Conservation (phyloP, 352 stramenopile genomes). For the Pythium volutum region DNA sequence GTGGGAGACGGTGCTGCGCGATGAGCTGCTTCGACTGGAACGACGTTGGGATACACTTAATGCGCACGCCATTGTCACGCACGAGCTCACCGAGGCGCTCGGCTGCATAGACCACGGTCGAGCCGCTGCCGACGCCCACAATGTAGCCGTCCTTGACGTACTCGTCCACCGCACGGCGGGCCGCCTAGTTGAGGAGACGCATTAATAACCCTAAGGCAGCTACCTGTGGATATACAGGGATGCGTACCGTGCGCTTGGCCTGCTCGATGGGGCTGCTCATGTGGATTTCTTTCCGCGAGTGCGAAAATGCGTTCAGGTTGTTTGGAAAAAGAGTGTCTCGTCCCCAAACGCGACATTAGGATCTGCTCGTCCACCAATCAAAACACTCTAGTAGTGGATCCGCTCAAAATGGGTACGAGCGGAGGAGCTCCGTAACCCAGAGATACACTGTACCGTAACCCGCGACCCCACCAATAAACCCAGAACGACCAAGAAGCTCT, state of each 20-base stretch:
- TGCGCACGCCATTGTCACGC: constrained; percentile 88
- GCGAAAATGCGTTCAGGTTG: constrained; percentile 9
- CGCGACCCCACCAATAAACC: not conserved
- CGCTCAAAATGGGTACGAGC: constrained; percentile 5
- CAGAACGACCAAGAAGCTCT: too few relatives aligned
- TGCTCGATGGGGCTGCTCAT: constrained; percentile 65
- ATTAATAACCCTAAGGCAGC: not conserved
- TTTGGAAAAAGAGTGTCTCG: not conserved
- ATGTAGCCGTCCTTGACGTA: constrained; percentile 94
- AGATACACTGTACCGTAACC: not conserved
- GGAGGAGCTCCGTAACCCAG: constrained; percentile 8
- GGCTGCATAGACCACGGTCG: constrained; percentile 97
- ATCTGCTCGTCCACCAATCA: constrained; percentile 17
- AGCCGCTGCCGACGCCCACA: constrained; percentile 97
- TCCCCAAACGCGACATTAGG: not conserved
- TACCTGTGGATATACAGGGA: not conserved
- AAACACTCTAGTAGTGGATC: constrained; percentile 11
- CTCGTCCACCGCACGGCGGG: constrained; percentile 89
- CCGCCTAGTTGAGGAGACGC: constrained; percentile 55
- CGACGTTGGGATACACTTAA: constrained; percentile 97
- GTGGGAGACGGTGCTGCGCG: constrained; percentile 64
- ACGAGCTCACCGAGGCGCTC: constrained; percentile 95
- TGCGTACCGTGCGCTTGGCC: constrained; percentile 64
- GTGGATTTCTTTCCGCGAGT: not conserved
- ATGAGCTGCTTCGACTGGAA: constrained; percentile 96